Base-by-base conservation (phyloP, 2,329 filamentous ascomycete species). In the Cercospora sesami region DNA sequence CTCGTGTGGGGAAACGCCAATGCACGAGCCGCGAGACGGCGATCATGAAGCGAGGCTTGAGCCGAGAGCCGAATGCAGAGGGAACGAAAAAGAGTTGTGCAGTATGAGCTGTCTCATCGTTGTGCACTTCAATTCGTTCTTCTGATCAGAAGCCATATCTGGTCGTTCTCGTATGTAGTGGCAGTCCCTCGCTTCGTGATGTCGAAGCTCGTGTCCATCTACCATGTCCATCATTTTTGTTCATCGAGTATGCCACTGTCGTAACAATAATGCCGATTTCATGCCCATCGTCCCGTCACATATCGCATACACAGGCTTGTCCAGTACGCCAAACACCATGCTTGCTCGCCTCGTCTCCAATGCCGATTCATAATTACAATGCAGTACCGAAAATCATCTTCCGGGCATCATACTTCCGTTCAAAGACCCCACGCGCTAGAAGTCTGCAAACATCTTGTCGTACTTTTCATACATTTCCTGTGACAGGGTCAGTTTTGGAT, bases 381-480 rank as follows among this genome's bases (percentile, higher is more conserved):
- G 64, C 68, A 69, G 36, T 69, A 58, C 26, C 65, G 36, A 59
- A 60, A 62, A 57, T 64, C 62, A 36, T 45, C 21, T 53, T 59
- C 53, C 30, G 12, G 64, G 39, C 59, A 59, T 55, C 45, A 61
- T 10, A 36, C 51, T 33, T 30, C 16, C 53, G 28, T 60, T 7
- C 30, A 10, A 36, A 31, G 42, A 28, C 36, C 28, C 16, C 42
- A 12, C 21, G 30, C 33, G 23, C 81, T 75, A 93, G 79, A 94
- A 94, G 71, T 91, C 90, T 69, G 84, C 83, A 78, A 94, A 94
- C 74, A 84, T 87, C 62, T 84, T 81, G 65, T 94, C 91, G 78
- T 91, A 93, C 80, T 88, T 88, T 55, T 83, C 82, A 36, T 84
- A 83, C 84, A 93, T 83, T 55, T 92, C 90, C 51, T 78, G 51